phyloP scores from a whole-genome alignment of 2,329 filamentous ascomycete genomes.

The Colletotrichum sp. region DNA sequence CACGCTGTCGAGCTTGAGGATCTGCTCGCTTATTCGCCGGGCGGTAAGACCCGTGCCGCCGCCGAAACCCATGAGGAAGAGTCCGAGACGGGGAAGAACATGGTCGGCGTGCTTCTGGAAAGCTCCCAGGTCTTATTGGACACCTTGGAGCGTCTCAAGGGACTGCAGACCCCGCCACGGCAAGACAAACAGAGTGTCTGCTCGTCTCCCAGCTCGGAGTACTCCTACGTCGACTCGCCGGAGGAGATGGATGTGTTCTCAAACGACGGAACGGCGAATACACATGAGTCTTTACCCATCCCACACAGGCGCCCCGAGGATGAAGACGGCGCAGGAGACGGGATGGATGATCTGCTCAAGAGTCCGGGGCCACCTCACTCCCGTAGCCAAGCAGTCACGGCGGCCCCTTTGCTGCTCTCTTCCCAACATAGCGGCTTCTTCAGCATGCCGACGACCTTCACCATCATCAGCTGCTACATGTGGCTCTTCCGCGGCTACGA shows the following conservation, averaged over 20 bases:
- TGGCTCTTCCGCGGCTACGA: not conserved
- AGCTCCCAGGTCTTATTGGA: not conserved
- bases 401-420: not conserved
- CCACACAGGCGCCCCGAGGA: not conserved
- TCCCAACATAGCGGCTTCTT: not conserved
- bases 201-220: not conserved
- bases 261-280: not conserved
- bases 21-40: not conserved
- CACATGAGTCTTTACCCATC: not conserved
- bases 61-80: not conserved
- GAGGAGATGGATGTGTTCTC: not conserved
- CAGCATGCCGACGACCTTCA: not conserved
- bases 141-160: not conserved
- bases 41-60: not conserved
- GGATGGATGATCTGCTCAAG: not conserved
- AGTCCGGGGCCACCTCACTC: not conserved
- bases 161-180: not conserved
- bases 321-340: not conserved
- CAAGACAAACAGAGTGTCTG: not conserved
- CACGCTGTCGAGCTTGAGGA: not conserved
- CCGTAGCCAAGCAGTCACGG: too few relatives aligned
- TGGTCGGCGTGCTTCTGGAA: not conserved
- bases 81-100: not conserved
- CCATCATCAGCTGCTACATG: not conserved
- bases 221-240: not conserved